These are phyloP conservation scores for Tylopilus sp. DNA, from an alignment of 1,284 basidiomycete species.

Conservation along the genomic window DNA sequence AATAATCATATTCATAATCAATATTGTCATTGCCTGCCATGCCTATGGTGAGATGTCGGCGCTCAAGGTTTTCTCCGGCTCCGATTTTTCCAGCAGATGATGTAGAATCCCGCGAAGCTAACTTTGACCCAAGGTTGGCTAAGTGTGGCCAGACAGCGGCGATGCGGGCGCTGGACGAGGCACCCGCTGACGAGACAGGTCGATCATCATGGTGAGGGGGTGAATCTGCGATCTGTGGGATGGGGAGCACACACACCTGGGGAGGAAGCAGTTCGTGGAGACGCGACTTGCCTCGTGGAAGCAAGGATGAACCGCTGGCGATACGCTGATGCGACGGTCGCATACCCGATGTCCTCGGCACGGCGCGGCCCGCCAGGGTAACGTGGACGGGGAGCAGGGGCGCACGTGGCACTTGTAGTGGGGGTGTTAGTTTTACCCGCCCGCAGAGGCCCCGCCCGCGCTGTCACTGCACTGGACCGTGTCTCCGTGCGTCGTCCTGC, in stretches of 20 bases:
- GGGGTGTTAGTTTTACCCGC: constrained; percentile 7
- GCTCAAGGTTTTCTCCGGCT: constrained; percentile 28
- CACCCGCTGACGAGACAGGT: constrained; percentile 7
- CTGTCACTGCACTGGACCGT: constrained; percentile 12
- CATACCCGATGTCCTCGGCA: constrained; percentile 17
- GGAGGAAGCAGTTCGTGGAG: neutral
- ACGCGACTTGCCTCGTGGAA: constrained; percentile 22
- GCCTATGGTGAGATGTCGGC: constrained; percentile 29
- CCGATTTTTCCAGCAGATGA: constrained; percentile 17
- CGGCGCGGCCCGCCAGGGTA: constrained; percentile 6
- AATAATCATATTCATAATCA: constrained; percentile 24
- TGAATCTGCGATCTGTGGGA: constrained; percentile 12
- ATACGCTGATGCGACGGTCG: constrained; percentile 23
- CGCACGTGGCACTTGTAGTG: constrained; percentile 11
- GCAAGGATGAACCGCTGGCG: constrained; percentile 15
- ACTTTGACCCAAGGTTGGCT: too few species aligned
- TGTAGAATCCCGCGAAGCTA: constrained; percentile 26
- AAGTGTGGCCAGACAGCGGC: too few species aligned
- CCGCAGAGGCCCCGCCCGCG: neutral
- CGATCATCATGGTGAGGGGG: constrained; percentile 13
- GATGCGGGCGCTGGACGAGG: neutral
- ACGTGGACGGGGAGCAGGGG: constrained; percentile 9
- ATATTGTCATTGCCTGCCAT: constrained; percentile 30
- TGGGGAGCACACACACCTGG: constrained; percentile 16
- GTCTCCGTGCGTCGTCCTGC: constrained; percentile 14